phyloP scores from a whole-genome alignment of 2,329 filamentous ascomycete genomes.

The Colletotrichum viniferum region DNA sequence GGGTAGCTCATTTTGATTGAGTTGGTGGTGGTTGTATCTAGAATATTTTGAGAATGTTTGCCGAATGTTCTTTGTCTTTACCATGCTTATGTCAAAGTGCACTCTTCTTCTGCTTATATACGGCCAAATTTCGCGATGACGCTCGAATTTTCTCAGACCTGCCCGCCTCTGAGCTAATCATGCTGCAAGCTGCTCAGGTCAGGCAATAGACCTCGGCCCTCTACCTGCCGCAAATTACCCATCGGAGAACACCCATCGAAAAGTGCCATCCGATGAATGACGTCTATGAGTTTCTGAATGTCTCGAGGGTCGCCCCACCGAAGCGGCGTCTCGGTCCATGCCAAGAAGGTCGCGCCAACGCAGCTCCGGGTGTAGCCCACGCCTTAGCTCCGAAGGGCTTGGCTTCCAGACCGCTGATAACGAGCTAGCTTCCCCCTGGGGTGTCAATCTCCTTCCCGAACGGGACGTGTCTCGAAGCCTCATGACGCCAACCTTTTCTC shows the following conservation, averaged over 20 bases:
- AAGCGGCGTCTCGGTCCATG: background rate
- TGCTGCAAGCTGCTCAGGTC: background rate
- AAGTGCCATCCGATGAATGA: background rate
- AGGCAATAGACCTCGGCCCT: background rate
- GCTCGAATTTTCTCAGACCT: background rate
- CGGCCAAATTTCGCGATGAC: background rate
- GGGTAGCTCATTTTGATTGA: slow-evolving; percentile 44
- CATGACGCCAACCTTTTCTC: slow-evolving; percentile 10
- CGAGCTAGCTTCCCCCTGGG: background rate
- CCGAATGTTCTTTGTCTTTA: background rate
- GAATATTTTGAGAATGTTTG: background rate
- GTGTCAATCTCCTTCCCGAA: background rate
- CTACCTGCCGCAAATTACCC: background rate
- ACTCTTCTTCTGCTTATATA: background rate
- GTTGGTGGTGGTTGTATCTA: background rate
- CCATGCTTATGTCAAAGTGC: rapidly evolving
- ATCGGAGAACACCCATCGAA: background rate
- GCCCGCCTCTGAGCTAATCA: background rate
- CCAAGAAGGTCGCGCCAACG: background rate
- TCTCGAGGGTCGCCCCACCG: background rate
- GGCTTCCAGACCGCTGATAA: background rate
- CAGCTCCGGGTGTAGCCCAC: background rate
- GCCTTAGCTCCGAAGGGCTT: background rate
- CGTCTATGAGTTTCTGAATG: slow-evolving; percentile 3
- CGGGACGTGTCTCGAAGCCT: background rate